Evolutionary conservation across 768 basidiomycete species (phyloP).

Genomic region (Psilocybe cyanescens): DNA sequence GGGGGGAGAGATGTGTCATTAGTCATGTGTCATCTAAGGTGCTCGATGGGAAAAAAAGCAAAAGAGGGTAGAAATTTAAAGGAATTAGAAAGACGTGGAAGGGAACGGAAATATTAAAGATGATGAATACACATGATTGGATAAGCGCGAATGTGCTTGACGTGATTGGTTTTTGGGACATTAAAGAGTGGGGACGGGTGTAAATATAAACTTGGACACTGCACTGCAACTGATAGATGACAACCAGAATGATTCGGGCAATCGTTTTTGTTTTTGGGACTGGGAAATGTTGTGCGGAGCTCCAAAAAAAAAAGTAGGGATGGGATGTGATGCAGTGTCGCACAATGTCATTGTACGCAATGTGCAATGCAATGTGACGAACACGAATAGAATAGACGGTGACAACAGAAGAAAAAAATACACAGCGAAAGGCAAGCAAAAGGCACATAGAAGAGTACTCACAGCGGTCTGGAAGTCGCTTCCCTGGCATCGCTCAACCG

Average conservation of each 20-base stretch:
- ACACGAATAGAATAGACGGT: too few relatives aligned
- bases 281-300: background rate
- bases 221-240: background rate
- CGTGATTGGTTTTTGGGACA: too few relatives aligned
- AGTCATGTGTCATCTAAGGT: constrained; percentile 4
- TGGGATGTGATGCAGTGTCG: too few relatives aligned
- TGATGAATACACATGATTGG: too few relatives aligned
- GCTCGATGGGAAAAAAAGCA: background rate
- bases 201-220: too few relatives aligned
- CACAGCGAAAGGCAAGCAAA: constrained; percentile 8
- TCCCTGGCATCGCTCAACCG: constrained; percentile 81
- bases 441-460: constrained; percentile 34
- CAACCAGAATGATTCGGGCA: constrained; percentile 1
- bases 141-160: too few relatives aligned
- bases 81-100: background rate
- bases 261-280: background rate
- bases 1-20: background rate
- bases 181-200: too few relatives aligned
- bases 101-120: background rate
- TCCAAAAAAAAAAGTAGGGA: background rate
- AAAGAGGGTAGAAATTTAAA: background rate
- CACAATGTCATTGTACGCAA: too few relatives aligned
- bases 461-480: constrained; percentile 76
- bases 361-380: too few relatives aligned
- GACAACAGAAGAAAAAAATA: constrained; percentile 5